Evolutionary conservation across 2,329 filamentous ascomycete species (phyloP), one percentile per base, ranked within the genome.

Genomic region (Incumbomyces lentus): DNA sequence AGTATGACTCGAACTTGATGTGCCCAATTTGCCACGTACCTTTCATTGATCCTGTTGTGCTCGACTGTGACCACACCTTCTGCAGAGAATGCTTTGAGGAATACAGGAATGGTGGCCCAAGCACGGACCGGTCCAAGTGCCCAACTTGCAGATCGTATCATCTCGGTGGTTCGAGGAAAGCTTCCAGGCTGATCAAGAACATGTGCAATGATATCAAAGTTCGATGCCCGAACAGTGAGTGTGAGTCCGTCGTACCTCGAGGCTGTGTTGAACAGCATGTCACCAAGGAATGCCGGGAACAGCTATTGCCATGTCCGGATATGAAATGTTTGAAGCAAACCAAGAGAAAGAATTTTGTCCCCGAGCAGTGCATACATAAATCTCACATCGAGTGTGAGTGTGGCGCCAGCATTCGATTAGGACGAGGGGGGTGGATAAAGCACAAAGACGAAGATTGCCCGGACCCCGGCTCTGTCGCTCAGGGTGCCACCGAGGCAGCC

Each of bases 11-110:
- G 50, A 79, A 81, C 57, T 68, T 82, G 42, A 73, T 78, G 65
- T 82, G 78, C 58, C 71, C 77, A 13, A 81, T 82, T 52, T 82
- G 78, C 60, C 76, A 78, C 57, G 76, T 74, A 50, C 75, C 78
- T 6, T 79, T 81, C 55, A 70, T 80, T 46, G 65, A 71, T 44
- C 78, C 78, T 1, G 69, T 79, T 37, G 67, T 75, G 54, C 64
- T 78, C 40, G 68, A 73, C 52, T 82, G 78, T 62, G 76, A 81
- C 52, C 78, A 82, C 63, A 74, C 76, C 52, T 82, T 82, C 64
- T 82, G 78, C 62, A 65, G 69, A 45, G 69, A 73, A 18, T 82
- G 78, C 56, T 66, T 82, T 49, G 68, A 68, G 42, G 64, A 68
- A 59, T 62, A 55, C 42, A 43, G 48, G 31, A 48, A 55, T 18